Percentiles rank a stretch among this genome's conserved stretches.
These are phyloP conservation scores for Fusarium subglutinans DNA, from an alignment of 2,329 filamentous ascomycete genomes.

Conservation along the genomic window DNA sequence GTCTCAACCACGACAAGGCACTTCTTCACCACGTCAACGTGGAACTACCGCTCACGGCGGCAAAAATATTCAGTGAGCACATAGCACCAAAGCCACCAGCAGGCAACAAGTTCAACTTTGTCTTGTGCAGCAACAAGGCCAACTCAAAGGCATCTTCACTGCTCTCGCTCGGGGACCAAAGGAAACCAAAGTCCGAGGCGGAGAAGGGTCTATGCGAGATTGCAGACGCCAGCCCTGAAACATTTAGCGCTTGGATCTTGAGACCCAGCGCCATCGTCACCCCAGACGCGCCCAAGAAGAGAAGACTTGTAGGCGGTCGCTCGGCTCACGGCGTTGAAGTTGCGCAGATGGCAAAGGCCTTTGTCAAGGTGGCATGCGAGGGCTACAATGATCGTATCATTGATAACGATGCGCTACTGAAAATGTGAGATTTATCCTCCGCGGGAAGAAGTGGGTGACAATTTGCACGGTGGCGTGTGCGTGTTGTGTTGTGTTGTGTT, in stretches of 20 bases:
- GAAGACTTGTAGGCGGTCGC: constrained; percentile 43
- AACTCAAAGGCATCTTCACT: constrained; percentile 45
- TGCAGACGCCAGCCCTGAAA: constrained; percentile 45
- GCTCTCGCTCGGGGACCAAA: constrained; percentile 49
- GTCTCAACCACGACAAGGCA: constrained; percentile 58
- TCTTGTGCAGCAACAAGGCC: constrained; percentile 54
- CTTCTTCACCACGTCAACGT: constrained; percentile 62
- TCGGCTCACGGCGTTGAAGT: constrained; percentile 47
- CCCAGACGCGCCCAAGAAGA: constrained; percentile 39
- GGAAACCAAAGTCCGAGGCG: constrained; percentile 51
- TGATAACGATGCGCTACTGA: constrained; percentile 47
- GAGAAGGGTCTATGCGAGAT: constrained; percentile 53
- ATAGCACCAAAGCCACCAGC: constrained; percentile 45
- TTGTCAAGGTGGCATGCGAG: constrained; percentile 50
- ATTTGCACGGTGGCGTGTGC: not conserved
- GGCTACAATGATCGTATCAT: constrained; percentile 49
- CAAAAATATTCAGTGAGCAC: constrained; percentile 57
- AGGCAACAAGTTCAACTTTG: constrained; percentile 52
- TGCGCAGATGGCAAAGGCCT: constrained; percentile 48
- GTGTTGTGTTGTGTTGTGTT: not conserved
- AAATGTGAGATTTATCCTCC: constrained; percentile 33
- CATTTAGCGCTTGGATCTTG: constrained; percentile 50
- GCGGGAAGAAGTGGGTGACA: not conserved
- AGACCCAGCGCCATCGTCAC: constrained; percentile 49
- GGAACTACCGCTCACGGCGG: constrained; percentile 68